Conservation (phyloP, 1,284 basidiomycete genomes). For the Moniliella sp. region DNA sequence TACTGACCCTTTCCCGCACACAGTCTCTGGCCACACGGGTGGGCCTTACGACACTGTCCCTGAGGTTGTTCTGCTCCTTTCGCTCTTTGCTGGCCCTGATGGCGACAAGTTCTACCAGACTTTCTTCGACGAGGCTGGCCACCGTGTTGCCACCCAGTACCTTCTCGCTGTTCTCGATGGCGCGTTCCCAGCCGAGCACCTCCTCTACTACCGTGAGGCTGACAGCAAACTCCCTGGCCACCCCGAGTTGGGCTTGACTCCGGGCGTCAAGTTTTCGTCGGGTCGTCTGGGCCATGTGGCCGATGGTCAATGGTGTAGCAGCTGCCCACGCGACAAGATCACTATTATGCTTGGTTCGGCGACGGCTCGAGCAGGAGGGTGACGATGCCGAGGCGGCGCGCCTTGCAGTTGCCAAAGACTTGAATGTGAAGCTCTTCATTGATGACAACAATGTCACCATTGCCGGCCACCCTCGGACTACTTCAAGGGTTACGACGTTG, state of each 20-base stretch:
- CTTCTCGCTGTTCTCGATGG: slow-evolving; percentile 55
- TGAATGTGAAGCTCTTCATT: slow-evolving; percentile 62
- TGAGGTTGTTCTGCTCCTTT: slow-evolving; percentile 52
- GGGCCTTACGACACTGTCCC: slow-evolving; percentile 66
- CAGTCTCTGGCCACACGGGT: slow-evolving; percentile 56
- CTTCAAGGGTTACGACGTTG: slow-evolving; percentile 51
- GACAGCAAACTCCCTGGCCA: slow-evolving; percentile 63
- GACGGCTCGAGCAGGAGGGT: slow-evolving; percentile 73
- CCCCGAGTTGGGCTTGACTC: slow-evolving; percentile 60
- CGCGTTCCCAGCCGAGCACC: slow-evolving; percentile 48
- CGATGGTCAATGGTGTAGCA: slow-evolving; percentile 52
- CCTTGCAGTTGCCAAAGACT: slow-evolving; percentile 53
- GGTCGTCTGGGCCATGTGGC: slow-evolving; percentile 36
- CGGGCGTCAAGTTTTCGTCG: slow-evolving; percentile 65
- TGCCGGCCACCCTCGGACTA: slow-evolving; percentile 52
- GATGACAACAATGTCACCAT: slow-evolving; percentile 39
- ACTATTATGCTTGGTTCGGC: slow-evolving; percentile 60
- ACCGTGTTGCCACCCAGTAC: slow-evolving; percentile 68
- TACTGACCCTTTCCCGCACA: too few species aligned
- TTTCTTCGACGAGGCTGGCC: slow-evolving; percentile 42
- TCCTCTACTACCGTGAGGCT: slow-evolving; percentile 59
- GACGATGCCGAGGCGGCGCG: slow-evolving; percentile 68
- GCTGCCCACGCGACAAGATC: slow-evolving; percentile 52
- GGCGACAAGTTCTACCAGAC: slow-evolving; percentile 24
- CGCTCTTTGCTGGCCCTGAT: slow-evolving; percentile 46